Conservation (phyloP, 2,329 filamentous ascomycete species). For the Pezizomycotina sp. region DNA sequence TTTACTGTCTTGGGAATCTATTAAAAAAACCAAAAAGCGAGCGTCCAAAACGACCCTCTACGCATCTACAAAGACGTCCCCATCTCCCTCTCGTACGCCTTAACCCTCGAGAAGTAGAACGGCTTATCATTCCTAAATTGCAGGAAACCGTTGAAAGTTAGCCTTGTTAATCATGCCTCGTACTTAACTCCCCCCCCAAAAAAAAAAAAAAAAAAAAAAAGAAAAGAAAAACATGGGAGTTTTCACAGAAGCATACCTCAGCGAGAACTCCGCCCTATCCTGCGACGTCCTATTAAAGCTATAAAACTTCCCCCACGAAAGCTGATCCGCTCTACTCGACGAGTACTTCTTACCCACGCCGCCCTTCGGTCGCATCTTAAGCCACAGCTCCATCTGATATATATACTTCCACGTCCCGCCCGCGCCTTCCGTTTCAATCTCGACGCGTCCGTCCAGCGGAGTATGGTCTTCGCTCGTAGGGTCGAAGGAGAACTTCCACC, state of each 20-base stretch:
- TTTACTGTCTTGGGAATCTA: too few relatives aligned
- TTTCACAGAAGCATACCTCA: too few relatives aligned
- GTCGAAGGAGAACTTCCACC: slow-evolving; percentile 46
- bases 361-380: slow-evolving; percentile 36
- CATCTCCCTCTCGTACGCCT: slow-evolving; percentile 41
- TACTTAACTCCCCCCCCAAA: too few relatives aligned
- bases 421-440: slow-evolving; percentile 70
- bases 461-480: slow-evolving; percentile 28
- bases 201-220: too few relatives aligned
- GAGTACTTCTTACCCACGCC: slow-evolving; percentile 38
- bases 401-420: slow-evolving; percentile 47
- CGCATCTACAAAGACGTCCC: too few relatives aligned
- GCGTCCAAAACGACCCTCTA: too few relatives aligned
- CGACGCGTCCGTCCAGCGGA: slow-evolving; percentile 37
- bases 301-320: slow-evolving; percentile 79
- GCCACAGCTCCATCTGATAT: slow-evolving; percentile 62
- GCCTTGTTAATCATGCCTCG: neutral
- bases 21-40: too few relatives aligned
- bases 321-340: slow-evolving; percentile 61
- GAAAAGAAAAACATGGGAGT: too few relatives aligned
- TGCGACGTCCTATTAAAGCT: slow-evolving; percentile 79
- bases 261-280: slow-evolving; percentile 68
- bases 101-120: slow-evolving; percentile 51
- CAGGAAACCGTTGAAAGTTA: neutral
- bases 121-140: slow-evolving; percentile 45